phyloP scores from a whole-genome alignment of 352 stramenopile genomes.

The Thraustochytrium striatum region DNA sequence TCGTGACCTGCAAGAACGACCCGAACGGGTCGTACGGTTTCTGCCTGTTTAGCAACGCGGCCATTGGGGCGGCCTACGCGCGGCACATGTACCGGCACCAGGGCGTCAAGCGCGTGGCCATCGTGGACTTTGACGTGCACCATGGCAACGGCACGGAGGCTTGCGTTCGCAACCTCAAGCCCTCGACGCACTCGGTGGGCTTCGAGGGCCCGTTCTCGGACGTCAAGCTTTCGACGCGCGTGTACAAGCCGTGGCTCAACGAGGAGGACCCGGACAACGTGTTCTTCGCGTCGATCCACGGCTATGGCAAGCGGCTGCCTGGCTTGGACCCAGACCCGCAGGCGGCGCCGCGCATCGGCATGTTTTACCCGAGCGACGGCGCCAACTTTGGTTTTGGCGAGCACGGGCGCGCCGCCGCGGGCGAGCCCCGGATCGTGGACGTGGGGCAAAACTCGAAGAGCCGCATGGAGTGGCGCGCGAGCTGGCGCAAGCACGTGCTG shows the following conservation, averaged over 20 bases:
- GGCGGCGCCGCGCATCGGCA: conserved; percentile 18
- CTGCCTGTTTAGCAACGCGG: conserved; percentile 94
- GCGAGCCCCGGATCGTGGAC: conserved; percentile 36
- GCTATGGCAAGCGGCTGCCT: conserved; percentile 51
- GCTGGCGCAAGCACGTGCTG: conserved; percentile 49
- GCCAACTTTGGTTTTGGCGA: conserved; percentile 32
- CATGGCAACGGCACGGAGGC: conserved; percentile 96
- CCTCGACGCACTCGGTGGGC: conserved; percentile 66
- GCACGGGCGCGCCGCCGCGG: neutral
- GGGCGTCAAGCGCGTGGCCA: conserved; percentile 96
- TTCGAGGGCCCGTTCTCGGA: conserved; percentile 66
- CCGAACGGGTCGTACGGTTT: conserved; percentile 70
- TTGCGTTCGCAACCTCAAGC: conserved; percentile 85
- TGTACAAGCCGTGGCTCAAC: conserved; percentile 92
- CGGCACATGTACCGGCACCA: conserved; percentile 83
- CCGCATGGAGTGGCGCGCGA: conserved; percentile 49
- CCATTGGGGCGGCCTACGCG: conserved; percentile 82
- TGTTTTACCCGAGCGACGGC: conserved; percentile 46
- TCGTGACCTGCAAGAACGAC: conserved; percentile 56
- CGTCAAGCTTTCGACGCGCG: conserved; percentile 55
- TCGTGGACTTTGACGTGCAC: conserved; percentile 98
- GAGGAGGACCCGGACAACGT: conserved; percentile 87
- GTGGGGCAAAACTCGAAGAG: conserved; percentile 45
- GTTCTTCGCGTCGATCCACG: conserved; percentile 84
- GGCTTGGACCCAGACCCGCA: conserved; percentile 22